Evolutionary conservation across 164 flowering plant species (phyloP), one percentile per base, ranked within the genome.

Genomic region (Vitis riparia): DNA sequence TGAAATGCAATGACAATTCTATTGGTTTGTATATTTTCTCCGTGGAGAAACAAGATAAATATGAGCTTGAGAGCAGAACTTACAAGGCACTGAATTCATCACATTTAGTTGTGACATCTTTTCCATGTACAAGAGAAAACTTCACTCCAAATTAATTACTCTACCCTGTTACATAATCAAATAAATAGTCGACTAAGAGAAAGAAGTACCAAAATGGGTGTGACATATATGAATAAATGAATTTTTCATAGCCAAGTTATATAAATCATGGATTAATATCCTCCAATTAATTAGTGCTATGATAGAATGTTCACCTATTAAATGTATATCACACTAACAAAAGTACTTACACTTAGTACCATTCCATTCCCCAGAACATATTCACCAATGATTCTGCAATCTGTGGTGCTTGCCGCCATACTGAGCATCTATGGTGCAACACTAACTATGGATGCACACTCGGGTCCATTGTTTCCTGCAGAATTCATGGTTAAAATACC

Each of bases 341-440:
- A 23, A 32, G 12, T 49, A 65, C 77, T 8, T 66, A 73, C 82
- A 10, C 14, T 48, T 5, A 74, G 53, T 8, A 51, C 55, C 15
- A 1, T 64, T 17, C 76, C 81, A 61, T 73, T 67, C 2, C 80
- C 82, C 12, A 82, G 82, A 49, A 74, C 64, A 48, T 74, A 60
- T 32, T 69, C 70, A 56, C 58, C 74, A 13, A 70, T 13, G 49
- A 82, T 55, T 11, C 29, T 58, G 9, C 83, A 74, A 53, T 80
- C 80, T 6, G 57, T 70, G 51, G 27, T 78, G 68, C 73, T 76
- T 0, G 86, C 86, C 3, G 80, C 86, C 0, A 80, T 83, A 0
- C 75, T 12, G 1, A 78, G 23, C 23, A 72, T 16, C 86, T 83
- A 83, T 3, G 86, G 86, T 23, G 80, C 83, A 0, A 59, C 47